Base-by-base conservation (phyloP, 2,329 filamentous ascomycete species). In the Coniochaeta ligniaria region DNA sequence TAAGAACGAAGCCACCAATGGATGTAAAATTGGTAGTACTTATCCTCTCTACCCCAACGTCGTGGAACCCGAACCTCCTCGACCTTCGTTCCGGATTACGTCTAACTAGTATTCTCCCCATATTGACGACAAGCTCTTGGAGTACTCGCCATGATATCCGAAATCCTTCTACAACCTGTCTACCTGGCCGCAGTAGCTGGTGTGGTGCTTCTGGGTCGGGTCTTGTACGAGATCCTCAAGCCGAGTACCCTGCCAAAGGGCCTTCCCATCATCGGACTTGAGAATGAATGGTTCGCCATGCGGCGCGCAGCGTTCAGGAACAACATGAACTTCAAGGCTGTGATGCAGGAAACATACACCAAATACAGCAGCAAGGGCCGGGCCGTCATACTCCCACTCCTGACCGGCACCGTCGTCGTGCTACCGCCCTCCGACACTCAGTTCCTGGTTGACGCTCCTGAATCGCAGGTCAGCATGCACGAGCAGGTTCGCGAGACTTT, bases 381-480 rank as follows among this genome's bases (percentile, higher is more conserved):
- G 26, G 57, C 69, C 2, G 66, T 64, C 55, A 57, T 69, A 26
- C 38, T 71, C 12, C 69, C 69, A 3, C 20, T 70, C 17, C 59
- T 63, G 5, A 66, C 66, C 38, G 45, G 20, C 26, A 61, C 64
- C 58, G 57, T 63, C 43, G 60, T 72, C 1, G 20, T 68, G 22
- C 62, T 71, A 6, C 69, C 70, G 1, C 24, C 60, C 3, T 60
- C 62, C 24, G 63, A 71, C 45, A 57, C 64, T 17, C 63, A 68
- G 54, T 71, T 66, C 66, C 63, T 69, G 17, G 58, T 68, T 35
- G 64, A 68, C 56, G 66, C 68, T 59, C 68, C 68, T n/a, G 67
- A 69, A 31, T 41, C 60, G 3, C 62, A 64, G 4, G 16, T 71
- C 43, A 62, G 60, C 60, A 61, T 67, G 33, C 60, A 66, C 33